Base-by-base conservation (phyloP, 1,284 basidiomycete genomes). In the Microbotryum silenes-acaulis region DNA sequence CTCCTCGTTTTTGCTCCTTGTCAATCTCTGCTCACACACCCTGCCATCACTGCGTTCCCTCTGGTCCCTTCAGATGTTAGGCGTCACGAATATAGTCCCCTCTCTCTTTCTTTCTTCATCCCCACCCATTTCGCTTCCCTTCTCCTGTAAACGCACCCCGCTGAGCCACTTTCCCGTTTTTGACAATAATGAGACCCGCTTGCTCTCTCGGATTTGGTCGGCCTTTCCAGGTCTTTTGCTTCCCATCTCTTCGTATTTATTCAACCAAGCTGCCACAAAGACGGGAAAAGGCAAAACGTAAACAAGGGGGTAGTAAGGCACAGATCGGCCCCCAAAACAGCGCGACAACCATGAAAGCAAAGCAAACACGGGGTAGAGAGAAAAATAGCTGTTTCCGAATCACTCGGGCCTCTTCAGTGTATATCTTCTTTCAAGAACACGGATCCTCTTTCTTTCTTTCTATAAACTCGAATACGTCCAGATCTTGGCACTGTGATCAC, bases 401-500 rank as follows among this genome's bases (percentile, higher is more conserved):
- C 6, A 7, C 31, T 31, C 31, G 31, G 31, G 31, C 31, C 31
- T 31, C 8, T 31, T 31, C 8, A 7, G 31, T 31, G 8, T 10
- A 31, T 31, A 10, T 29, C 16, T 51, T 20, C 46, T 20, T 23
- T 7, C 6, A 20, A 23, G 20, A 47, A 47, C 46, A 47, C 21
- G 27, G 8, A 8, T 31, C 25, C 7, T n/a, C 8, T 7, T 25
- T 53, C 51, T 27, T 53, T 53, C 12, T 27, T 12, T 31, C 42
- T 25, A 16, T 46, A 66, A 54, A 16, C 65, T 31, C 25, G 66
- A 64, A 49, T 68, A 68, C 12, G 49, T 49, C 88, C 88, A 89
- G 77, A 90, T 85, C 72, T 85, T 79, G 29, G 86, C 87, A 72
- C 84, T 83, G 79, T 86, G 88, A 75, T 94, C 91, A 16, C 91